Evolutionary conservation across 176 grass and related monocot species (phyloP).

Genomic region (Juncus effusus): DNA sequence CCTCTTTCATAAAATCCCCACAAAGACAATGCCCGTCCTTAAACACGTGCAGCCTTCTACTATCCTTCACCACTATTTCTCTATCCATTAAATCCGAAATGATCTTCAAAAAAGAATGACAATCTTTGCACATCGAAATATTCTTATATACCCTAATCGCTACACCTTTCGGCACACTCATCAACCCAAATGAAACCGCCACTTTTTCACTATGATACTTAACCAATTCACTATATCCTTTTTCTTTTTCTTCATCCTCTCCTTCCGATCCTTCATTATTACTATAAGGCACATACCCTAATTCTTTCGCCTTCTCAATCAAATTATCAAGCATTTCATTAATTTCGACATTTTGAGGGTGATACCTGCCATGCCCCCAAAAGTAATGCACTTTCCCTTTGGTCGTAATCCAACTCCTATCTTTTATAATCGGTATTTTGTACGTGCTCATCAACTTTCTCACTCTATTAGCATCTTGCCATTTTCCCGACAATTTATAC

Average conservation of each 20-base stretch:
- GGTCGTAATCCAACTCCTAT: conserved; percentile 80
- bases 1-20: conserved; percentile 52
- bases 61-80: conserved; percentile 76
- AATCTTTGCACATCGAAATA: conserved; percentile 89
- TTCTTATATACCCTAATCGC: conserved; percentile 64
- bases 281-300: conserved; percentile 69
- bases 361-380: conserved; percentile 47
- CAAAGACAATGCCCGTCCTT: conserved; percentile 70
- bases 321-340: conserved; percentile 57
- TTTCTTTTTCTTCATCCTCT: conserved; percentile 41
- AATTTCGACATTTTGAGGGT: conserved; percentile 34
- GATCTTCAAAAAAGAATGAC: conserved; percentile 66
- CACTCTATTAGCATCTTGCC: conserved; percentile 56
- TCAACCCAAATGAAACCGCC: conserved; percentile 66
- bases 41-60: conserved; percentile 78
- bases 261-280: conserved; percentile 46
- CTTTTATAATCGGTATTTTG: conserved; percentile 54
- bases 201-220: conserved; percentile 80
- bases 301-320: conserved; percentile 43
- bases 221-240: conserved; percentile 17
- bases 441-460: conserved; percentile 65
- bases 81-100: conserved; percentile 59
- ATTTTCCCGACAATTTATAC: conserved; percentile 66
- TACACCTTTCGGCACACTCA: conserved; percentile 37
- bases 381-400: conserved; percentile 72